These are phyloP conservation scores for Penicillium tannophilum DNA, from an alignment of 495 filamentous ascomycete genomes.

Conservation along the genomic window DNA sequence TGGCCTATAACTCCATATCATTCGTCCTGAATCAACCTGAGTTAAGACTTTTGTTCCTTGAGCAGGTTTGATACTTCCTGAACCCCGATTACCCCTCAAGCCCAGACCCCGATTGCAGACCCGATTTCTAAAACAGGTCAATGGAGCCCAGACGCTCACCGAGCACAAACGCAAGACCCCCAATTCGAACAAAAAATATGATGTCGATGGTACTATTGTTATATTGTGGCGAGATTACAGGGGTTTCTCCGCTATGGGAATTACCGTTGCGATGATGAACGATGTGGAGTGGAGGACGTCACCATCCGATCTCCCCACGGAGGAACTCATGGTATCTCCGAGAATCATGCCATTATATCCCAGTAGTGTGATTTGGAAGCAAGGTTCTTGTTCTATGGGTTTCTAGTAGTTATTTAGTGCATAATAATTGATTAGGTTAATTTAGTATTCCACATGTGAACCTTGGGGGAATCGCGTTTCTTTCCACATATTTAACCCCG, in stretches of 20 bases:
- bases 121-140: neutral
- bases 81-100: slow-evolving; percentile 3
- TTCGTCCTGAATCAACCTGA: neutral
- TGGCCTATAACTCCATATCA: neutral
- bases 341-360: neutral
- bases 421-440: neutral
- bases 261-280: neutral
- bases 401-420: neutral
- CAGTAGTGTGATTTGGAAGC: neutral
- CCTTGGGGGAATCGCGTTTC: slow-evolving; percentile 22
- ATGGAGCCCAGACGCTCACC: neutral
- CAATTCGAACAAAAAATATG: neutral
- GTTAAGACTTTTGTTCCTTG: neutral
- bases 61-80: neutral
- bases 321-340: neutral
- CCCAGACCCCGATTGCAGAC: neutral
- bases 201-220: neutral
- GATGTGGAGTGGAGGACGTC: slow-evolving; percentile 23
- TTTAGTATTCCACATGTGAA: neutral
- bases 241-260: neutral
- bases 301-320: slow-evolving; percentile 16
- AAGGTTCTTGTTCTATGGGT: neutral
- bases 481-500: neutral
- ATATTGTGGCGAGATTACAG: neutral
- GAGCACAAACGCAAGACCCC: neutral